Base-by-base conservation (phyloP, 805 yeast genomes). In the Limtongia smithiae region DNA sequence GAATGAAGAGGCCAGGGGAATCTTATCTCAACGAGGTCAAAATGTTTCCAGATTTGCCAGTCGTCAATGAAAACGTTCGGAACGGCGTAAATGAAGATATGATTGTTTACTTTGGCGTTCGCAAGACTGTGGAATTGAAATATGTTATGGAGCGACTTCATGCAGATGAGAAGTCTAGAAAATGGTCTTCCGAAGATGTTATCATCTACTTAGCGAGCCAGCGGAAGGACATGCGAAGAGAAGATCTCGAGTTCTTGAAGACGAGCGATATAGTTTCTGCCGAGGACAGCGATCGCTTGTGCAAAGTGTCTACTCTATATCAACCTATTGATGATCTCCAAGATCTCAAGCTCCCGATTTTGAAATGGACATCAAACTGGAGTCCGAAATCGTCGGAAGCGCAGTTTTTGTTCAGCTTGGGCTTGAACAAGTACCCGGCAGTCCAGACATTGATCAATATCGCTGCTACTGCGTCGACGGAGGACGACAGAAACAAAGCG, bases 101-200 rank as follows among this genome's bases (percentile, higher is more conserved):
- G 51, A 55, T 70, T 25, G 43, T 54, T 4, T 57, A 46, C 11
- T 43, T 70, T 1, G 71, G 71, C 1, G 58, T 70, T 12, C 63
- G 74, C 24, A 65, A 66, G 50, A 68, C 73, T 1, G 65, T 70
- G 14, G 72, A 69, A 42, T 62, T 70, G 63, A 59, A 60, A 17
- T 62, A 65, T 47, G 72, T 70, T 5, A 56, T 70, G 39, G 58
- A 65, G n/a, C 59, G 63, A 11, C 48, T 70, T 21, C 65, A 60
- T 21, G 52, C 65, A 1, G 50, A 51, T 12, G 53, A 54, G 14
- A 49, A 48, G 3, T 43, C 45, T 4, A 48, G 67, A 8, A 55
- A 60, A 22, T 69, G 73, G 71, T 58, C 68, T 2, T 61, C 67
- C 6, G 59, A 44, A 20, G 72, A 68, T 37, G 60, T 70, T 24